Evolutionary conservation across 495 filamentous ascomycete species (phyloP).

Genomic region (Neurospora cerealis): DNA sequence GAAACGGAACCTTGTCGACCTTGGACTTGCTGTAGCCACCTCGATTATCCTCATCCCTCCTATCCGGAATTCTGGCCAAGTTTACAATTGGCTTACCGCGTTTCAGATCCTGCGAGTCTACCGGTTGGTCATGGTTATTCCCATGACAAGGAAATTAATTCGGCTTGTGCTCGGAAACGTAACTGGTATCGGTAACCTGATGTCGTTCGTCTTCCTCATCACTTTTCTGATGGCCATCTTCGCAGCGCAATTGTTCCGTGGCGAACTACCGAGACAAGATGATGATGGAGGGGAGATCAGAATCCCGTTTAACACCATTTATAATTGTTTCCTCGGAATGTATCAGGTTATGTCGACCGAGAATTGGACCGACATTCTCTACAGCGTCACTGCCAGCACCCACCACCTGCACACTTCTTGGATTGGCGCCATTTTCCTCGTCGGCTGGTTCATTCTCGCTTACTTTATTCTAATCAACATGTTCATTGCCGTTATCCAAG

Average conservation of each 20-base stretch:
- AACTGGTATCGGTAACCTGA: slow-evolving; percentile 85
- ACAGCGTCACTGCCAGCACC: slow-evolving; percentile 65
- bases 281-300: slow-evolving; percentile 44
- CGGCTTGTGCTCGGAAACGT: slow-evolving; percentile 81
- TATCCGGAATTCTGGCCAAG: slow-evolving; percentile 63
- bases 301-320: slow-evolving; percentile 81
- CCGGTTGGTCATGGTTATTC: slow-evolving; percentile 79
- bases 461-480: slow-evolving; percentile 98
- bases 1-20: slow-evolving; percentile 67
- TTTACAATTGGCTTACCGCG: slow-evolving; percentile 82
- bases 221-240: slow-evolving; percentile 92
- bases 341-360: slow-evolving; percentile 97
- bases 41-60: slow-evolving; percentile 76
- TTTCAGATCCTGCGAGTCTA: slow-evolving; percentile 94
- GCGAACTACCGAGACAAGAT: slow-evolving; percentile 58
- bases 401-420: slow-evolving; percentile 59
- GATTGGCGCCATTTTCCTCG: slow-evolving; percentile 88
- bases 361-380: slow-evolving; percentile 86
- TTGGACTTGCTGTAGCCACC: slow-evolving; percentile 68
- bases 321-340: slow-evolving; percentile 95
- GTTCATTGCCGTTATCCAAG: slow-evolving; percentile 99
- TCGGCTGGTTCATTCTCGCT: slow-evolving; percentile 89
- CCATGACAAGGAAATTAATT: slow-evolving; percentile 77
- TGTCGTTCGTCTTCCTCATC: slow-evolving; percentile 91
- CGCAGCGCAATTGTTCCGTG: slow-evolving; percentile 85